Evolutionary conservation across 306 rosid genomes (phyloP), one percentile per base, ranked within the genome.

Genomic region (Malus fusca): DNA sequence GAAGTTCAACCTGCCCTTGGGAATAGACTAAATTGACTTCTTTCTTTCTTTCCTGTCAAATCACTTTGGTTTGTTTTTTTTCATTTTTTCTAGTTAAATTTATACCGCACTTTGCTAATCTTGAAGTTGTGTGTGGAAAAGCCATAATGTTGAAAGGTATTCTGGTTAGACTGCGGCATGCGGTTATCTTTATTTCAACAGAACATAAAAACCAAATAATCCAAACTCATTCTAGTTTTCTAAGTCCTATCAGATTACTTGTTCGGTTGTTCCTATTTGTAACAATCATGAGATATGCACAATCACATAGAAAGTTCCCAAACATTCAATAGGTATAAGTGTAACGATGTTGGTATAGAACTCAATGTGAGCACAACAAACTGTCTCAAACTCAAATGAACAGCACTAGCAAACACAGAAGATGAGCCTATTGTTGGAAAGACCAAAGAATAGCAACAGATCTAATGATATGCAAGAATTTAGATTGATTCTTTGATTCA

Each of bases 391-490:
- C 11, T 62, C n/a, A 26, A 64, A 18, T 61, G 77, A 80, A 75
- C 78, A 72, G 82, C 84, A 76, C 40, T 69, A 77, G 82, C 72
- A 80, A 75, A 82, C 67, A 82, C 67, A 85, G 80, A 82, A 75
- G 73, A 61, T 78, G 72, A 86, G 83, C 85, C 67, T 62, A 78
- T 60, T 43, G 74, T 55, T 58, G 61, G 46, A 68, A 62, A 31
- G 35, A 56, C 71, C 68, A 73, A 80, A 53, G 56, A 56, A 46
- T 51, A 51, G 21, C 78, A 46, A 73, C 64, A 79, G 58, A 70
- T 28, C 72, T 66, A 61, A 69, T 51, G 69, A 61, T 69, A 70
- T 64, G 76, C 21, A 40, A 79, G 59, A 48, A 75, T 69, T 51
- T 65, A 78, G 75, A 80, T 76, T 58, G 78, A 68, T 86, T 63